A percentile compares a stretch with the other conserved stretches of the same genome.
phyloP scores from a whole-genome alignment of 352 stramenopile species.

The Globisporangium radiosum region DNA sequence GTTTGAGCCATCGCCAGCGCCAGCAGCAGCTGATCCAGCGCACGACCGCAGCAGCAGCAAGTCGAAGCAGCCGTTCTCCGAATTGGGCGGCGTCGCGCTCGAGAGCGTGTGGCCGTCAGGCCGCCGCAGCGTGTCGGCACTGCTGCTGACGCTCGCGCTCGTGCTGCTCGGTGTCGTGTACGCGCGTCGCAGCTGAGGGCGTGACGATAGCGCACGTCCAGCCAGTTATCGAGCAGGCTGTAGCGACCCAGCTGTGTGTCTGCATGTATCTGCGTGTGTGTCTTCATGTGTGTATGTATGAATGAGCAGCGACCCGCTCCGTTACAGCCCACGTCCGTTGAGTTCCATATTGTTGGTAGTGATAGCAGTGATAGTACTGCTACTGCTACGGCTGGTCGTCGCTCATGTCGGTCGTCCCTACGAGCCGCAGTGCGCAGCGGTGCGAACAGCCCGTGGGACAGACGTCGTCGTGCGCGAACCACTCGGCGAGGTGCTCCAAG shows the following conservation, averaged over 20 bases:
- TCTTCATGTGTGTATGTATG: no score
- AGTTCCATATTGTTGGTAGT: no score
- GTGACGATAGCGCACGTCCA: background rate
- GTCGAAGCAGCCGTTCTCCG: constrained; percentile 4
- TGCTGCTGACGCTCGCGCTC: background rate
- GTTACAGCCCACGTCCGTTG: no score
- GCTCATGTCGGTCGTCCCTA: constrained; percentile 12
- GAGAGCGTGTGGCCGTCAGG: constrained; percentile 3
- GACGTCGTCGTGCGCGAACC: constrained; percentile 61
- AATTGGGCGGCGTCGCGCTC: constrained; percentile 5
- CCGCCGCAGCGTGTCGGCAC: background rate
- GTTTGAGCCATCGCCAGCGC: background rate
- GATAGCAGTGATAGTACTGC: no score
- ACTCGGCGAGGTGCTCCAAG: constrained; percentile 76
- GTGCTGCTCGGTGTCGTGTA: background rate
- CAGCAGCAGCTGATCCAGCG: background rate
- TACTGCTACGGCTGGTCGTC: constrained; percentile 7
- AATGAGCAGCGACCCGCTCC: no score
- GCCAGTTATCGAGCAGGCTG: no score
- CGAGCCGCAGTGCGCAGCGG: constrained; percentile 44
- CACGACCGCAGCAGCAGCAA: background rate
- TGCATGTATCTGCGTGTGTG: no score
- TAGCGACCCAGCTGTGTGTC: no score
- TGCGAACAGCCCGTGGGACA: constrained; percentile 79
- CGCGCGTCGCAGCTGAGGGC: background rate